Evolutionary conservation across 2,329 filamentous ascomycete genomes (phyloP), one percentile per base, ranked within the genome.

Genomic region (Fusarium marasasianum): DNA sequence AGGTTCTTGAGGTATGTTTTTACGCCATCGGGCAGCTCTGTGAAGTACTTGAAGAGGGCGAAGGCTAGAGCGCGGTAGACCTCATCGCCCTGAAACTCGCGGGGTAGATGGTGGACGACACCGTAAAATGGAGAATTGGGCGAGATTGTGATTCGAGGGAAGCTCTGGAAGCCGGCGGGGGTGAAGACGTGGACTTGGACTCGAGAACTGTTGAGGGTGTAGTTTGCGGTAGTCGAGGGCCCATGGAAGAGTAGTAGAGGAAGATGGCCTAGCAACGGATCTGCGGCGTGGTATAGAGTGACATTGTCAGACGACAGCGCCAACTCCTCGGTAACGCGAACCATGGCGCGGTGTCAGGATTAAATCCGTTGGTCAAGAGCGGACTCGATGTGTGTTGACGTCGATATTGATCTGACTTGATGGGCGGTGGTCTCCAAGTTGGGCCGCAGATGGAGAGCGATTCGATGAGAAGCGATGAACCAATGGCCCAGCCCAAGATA

Each of bases 71-170:
- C 96, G 51, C 96, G 92, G 83, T 93, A 97, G 74, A 97, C 88
- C 83, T 98, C 96, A 81, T 98, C 96, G 79, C 96, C 96, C 85
- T 98, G 96, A 83, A 95, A 95, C 81, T 98, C 96, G 80, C 95
- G 92, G 47, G 96, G 95, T 48, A 99, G 89, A 81, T 95, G 91
- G 81, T 94, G 92, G 82, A 99, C 96, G 62, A 95, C 96, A 75
- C 91, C 90, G 83, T 98, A 98, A 79, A 97, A 93, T 58, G 94
- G 91, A 53, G 96, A 98, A 79, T 93, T 97, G 50, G 96, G 96
- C 31, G 96, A 97, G 75, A 98, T 92, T 69, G 96, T 97, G 76
- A 99, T 91, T 78, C 96, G 94, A 69, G 94, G 92, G 81, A 96
- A 99, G 77, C 93, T 96, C 80, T 94, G 93, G 77, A 97, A 92